These are phyloP conservation scores for Skeletonema grethae DNA, from an alignment of 108 stramenopile genomes.

Conservation along the genomic window DNA sequence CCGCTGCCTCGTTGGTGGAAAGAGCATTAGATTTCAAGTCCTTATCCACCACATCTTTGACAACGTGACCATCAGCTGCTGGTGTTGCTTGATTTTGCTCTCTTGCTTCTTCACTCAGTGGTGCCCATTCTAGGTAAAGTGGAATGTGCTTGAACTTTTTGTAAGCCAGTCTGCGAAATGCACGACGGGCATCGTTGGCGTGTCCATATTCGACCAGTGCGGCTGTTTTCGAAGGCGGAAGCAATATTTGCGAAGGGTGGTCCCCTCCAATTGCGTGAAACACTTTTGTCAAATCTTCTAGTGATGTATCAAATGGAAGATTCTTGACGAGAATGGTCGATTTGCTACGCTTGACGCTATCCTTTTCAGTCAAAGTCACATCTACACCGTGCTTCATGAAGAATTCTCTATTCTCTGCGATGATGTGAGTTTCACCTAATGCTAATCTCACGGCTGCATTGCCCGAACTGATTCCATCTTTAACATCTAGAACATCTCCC, in stretches of 20 bases:
- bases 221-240: slow-evolving; percentile 89
- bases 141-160: slow-evolving; percentile 94
- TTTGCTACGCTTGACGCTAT: slow-evolving; percentile 65
- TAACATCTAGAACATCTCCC: slow-evolving; percentile 91
- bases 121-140: slow-evolving; percentile 98
- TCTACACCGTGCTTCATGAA: slow-evolving; percentile 91
- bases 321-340: slow-evolving; percentile 96
- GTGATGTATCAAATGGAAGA: slow-evolving; percentile 85
- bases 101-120: slow-evolving; percentile 48
- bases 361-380: slow-evolving; percentile 76
- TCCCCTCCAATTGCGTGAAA: slow-evolving; percentile 83
- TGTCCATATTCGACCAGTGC: slow-evolving; percentile 93
- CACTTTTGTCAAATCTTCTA: slow-evolving; percentile 86
- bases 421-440: slow-evolving; percentile 93
- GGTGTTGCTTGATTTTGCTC: slow-evolving; percentile 11
- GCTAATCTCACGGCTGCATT: slow-evolving; percentile 95
- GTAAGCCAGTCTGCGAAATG: slow-evolving; percentile 94
- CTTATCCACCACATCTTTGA: slow-evolving; percentile 18
- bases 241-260: slow-evolving; percentile 61
- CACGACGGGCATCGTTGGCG: slow-evolving; percentile 85
- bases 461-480: slow-evolving; percentile 83
- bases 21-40: slow-evolving; percentile 44
- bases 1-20: slow-evolving; percentile 36
- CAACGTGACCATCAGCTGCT: slow-evolving; percentile 6
- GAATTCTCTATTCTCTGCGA: slow-evolving; percentile 91